Evolutionary conservation across 2,329 filamentous ascomycete species (phyloP), one percentile per base, ranked within the genome.

Genomic region (Trichoderma koningii): DNA sequence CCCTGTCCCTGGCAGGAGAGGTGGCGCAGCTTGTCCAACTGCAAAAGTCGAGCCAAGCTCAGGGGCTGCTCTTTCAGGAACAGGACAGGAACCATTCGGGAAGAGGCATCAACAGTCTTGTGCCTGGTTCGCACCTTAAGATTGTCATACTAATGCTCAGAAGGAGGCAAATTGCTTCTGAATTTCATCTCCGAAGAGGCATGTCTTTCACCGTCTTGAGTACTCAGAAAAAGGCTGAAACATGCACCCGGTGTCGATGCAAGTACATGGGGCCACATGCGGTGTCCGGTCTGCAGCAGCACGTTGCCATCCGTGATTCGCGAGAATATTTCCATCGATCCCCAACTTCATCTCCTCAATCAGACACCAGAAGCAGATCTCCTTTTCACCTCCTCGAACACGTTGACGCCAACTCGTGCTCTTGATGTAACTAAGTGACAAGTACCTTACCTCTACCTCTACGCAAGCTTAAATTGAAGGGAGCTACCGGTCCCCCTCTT

Each of bases 21-120:
- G 50, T 53, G 59, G 59, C 59, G 59, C 50, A 63, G 59, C 38
- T 34, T 63, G 59, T 63, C 50, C 48, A 55, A 55, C 59, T 47
- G 28, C 34, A 63, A 28, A 47, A 12, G 59, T n/a, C 38, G 21
- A 56, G 28, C 45, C 45, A 63, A 63, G 42, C 42, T 55, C 61
- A 63, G 61, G 51, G 61, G 61, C 51, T 63, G 19, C 12, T 28
- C 34, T 63, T 63, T 53, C 28, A 63, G 41, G 42, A 47, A 45
- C 47, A 41, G 30, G 28, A 26, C 38, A 30, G 7, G 34, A 51
- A 51, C 21, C 21, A 23, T 23, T 23, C 3, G 21, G 21, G 21
- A 23, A 23, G 21, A 23, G 21, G 21, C 48, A 51, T 19, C 12
- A 6, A 51, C 21, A 2, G 21, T 23, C 21, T 51, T 10, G 41